Evolutionary conservation across 305 asterid species (phyloP).

Genomic region (Fraxinus paxiana): DNA sequence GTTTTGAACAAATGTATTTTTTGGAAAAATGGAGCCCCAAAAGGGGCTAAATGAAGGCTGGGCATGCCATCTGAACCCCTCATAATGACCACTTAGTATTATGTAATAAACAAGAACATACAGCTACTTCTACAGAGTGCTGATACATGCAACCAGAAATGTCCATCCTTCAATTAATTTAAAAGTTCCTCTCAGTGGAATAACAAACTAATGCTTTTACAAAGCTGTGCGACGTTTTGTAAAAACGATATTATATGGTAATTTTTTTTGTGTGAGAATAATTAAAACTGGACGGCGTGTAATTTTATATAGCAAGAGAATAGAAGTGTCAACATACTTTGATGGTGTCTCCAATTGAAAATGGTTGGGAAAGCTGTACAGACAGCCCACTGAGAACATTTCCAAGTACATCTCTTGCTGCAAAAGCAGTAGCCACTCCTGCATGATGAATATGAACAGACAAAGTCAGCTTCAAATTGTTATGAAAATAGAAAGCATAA

Average conservation of each 20-base stretch:
- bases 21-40: neutral
- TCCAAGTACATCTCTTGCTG: slow-evolving; percentile 82
- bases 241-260: neutral
- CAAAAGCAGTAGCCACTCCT: slow-evolving; percentile 99
- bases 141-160: neutral
- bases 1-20: neutral
- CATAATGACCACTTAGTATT: neutral
- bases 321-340: slow-evolving; percentile 45
- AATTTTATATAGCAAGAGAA: neutral
- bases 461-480: slow-evolving; percentile 14
- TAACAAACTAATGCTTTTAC: neutral
- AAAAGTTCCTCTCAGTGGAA: neutral
- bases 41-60: neutral
- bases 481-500: neutral
- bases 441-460: slow-evolving; percentile 27
- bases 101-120: neutral
- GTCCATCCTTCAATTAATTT: neutral
- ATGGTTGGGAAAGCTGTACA: slow-evolving; percentile 70
- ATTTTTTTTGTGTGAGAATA: neutral
- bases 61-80: neutral
- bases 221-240: neutral
- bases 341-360: slow-evolving; percentile 81
- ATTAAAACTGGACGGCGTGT: neutral
- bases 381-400: slow-evolving; percentile 82
- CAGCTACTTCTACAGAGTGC: neutral